A percentile compares a stretch with the other conserved stretches of the same genome.
These are phyloP conservation scores for Diaporthe citri DNA, from an alignment of 2,329 filamentous ascomycete genomes.

Conservation along the genomic window DNA sequence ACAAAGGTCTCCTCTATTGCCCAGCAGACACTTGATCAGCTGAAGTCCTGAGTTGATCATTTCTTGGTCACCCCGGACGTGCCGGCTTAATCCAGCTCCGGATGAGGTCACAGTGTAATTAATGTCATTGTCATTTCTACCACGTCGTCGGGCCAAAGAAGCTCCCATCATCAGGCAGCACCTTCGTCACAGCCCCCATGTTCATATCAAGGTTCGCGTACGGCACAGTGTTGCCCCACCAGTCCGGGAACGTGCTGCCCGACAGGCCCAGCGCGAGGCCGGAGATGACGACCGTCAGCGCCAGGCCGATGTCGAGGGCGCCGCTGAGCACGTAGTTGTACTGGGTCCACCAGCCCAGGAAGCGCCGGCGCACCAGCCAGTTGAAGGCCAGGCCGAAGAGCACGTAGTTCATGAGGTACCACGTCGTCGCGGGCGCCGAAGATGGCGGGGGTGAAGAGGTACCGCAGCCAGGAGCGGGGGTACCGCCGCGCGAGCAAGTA, in stretches of 20 bases:
- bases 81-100: background rate
- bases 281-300: constrained; percentile 63
- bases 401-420: constrained; percentile 58
- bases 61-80: background rate
- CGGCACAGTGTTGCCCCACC: constrained; percentile 19
- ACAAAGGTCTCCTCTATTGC: no score
- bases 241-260: constrained; percentile 8
- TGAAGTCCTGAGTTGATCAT: no score
- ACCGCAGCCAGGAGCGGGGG: constrained; percentile 43
- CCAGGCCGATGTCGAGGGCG: constrained; percentile 64
- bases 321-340: constrained; percentile 69
- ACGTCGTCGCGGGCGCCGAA: constrained; percentile 57
- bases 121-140: background rate
- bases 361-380: constrained; percentile 59
- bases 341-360: constrained; percentile 65
- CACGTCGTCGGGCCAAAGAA: constrained; percentile 31
- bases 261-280: constrained; percentile 44
- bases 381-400: constrained; percentile 65
- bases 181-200: background rate
- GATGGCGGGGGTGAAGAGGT: constrained; percentile 49
- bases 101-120: background rate
- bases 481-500: constrained; percentile 43
- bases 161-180: constrained; percentile 23
- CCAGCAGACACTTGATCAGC: no score
- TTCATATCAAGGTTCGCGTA: constrained; percentile 17